Evolutionary conservation across 805 yeast genomes (phyloP).

Genomic region (Sungouiella thailandica): DNA sequence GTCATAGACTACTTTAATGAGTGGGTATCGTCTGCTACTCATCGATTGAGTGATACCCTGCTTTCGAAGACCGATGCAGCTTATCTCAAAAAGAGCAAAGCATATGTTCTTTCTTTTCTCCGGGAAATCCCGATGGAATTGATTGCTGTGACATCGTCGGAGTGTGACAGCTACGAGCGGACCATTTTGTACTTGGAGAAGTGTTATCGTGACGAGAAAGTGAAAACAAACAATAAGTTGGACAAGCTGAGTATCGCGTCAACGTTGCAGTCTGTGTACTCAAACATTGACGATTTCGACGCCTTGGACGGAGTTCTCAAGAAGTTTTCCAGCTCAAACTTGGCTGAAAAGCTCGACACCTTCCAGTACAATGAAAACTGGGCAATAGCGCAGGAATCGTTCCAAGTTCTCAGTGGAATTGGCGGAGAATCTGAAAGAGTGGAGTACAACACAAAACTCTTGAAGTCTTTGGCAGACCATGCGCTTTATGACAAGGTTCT

Average conservation of each 20-base stretch:
- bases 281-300: slow-evolving; percentile 84
- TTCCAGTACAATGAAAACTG: slow-evolving; percentile 83
- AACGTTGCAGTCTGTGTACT: slow-evolving; percentile 73
- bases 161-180: slow-evolving; percentile 81
- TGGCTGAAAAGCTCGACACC: slow-evolving; percentile 73
- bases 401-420: slow-evolving; percentile 53
- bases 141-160: slow-evolving; percentile 73
- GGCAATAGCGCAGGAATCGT: slow-evolving; percentile 82
- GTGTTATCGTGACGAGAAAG: slow-evolving; percentile 44
- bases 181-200: slow-evolving; percentile 84
- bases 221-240: slow-evolving; percentile 19
- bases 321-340: slow-evolving; percentile 60
- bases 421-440: slow-evolving; percentile 27
- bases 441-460: slow-evolving; percentile 46
- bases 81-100: slow-evolving; percentile 22
- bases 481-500: slow-evolving; percentile 68
- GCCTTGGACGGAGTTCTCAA: slow-evolving; percentile 82
- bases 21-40: slow-evolving; percentile 52
- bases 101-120: slow-evolving; percentile 43
- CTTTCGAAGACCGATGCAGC: slow-evolving; percentile 16
- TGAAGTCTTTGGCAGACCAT: slow-evolving; percentile 71
- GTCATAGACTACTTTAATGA: slow-evolving; percentile 79
- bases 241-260: slow-evolving; percentile 37
- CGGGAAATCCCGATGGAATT: slow-evolving; percentile 57
- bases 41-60: slow-evolving; percentile 21